Base-by-base conservation (phyloP, 2,329 filamentous ascomycete genomes). In the Apiospora sp. region DNA sequence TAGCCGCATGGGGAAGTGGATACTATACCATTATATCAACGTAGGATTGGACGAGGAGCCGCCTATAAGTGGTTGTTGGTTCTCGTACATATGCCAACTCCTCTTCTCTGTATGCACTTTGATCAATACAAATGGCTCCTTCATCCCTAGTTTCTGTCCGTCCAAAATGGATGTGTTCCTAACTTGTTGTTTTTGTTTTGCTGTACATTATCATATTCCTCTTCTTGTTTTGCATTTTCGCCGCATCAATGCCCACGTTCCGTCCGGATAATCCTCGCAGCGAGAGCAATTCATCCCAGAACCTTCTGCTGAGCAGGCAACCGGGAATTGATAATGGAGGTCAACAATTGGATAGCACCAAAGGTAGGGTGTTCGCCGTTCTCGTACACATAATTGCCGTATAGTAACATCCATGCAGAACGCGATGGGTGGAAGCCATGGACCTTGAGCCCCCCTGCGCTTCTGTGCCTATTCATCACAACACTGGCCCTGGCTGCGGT, bases 61-160 rank as follows among this genome's bases (percentile, higher is more conserved):
- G 54, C 54, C 30, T 61, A 61, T 61, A 61, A 37, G 54, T 37
- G 7, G 54, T 10, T 37, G 54, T 61, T 61, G 54, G 54, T 61
- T 61, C 54, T 5, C 7, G 16, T 61, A 8, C 27, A 61, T n/a
- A 0, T 22, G 54, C 30, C 54, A 37, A 61, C 30, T 61, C 54
- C 54, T 61, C 54, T 61, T 3, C 16, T 34, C 51, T 61, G 30
- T 10, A 12, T 37, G 27, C 54, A 37, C 7, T 4, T 22, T 37
- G 8, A 22, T 37, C 54, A 37, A 61, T 61, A 61, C 54, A 61
- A 61, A 61, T 61, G 54, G 16, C 27, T n/a, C 7, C 6, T 8
- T 37, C 2, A 34, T 34, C 30, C 54, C 54, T 13, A 6, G 7
- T 6, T 34, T 14, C 27, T 1, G 19, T 3, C 14, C 34, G 14